Evolutionary conservation across 768 basidiomycete genomes (phyloP), one percentile per base, ranked within the genome.

Genomic region (Lactarius hengduanensis): DNA sequence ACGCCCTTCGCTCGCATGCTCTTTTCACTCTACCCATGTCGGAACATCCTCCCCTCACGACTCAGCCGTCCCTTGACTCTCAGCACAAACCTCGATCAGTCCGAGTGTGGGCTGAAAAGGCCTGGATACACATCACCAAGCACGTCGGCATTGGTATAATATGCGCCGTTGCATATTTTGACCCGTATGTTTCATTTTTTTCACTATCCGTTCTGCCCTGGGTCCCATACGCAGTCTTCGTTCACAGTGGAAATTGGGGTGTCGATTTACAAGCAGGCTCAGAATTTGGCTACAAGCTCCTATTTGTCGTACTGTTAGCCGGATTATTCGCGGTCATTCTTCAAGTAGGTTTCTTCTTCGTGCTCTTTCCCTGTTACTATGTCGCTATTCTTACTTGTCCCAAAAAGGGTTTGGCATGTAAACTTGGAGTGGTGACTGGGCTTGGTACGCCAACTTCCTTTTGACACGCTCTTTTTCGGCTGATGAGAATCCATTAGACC

Each of bases 251-350:
- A 34, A 96, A 95, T 73, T 94, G 93, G 94, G 86, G 89, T 20
- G 93, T 94, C 18, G 94, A 95, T 77, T 79, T 96, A 9, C 89
- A 92, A 76, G 94, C 94, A 1, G 94, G 94, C 11, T 90, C 90
- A 22, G 75, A 87, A 63, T 96, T 83, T 74, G 94, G 96, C 0
- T 97, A 96, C 77, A 84, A 84, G 66, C 81, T 98, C 36, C 63
- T 70, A 36, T 96, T 96, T 76, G 81, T 92, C 18, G 88, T 98
- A 13, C 82, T 97, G 7, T 74, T 97, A 22, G 80, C 95, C 1
- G 94, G 94, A 11, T 69, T 96, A 9, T 87, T 92, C 63, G 94
- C 92, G 18, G 88, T 90, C 2, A 86, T 91, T 68, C 80, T 95
- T 18, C 96, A 97, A 84, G 90, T 85, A 67, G 20, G 36, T 54